Evolutionary conservation across 202 grass and related monocot genomes (phyloP), one percentile per base, ranked within the genome.

Genomic region (Brachypodium distachyon): DNA sequence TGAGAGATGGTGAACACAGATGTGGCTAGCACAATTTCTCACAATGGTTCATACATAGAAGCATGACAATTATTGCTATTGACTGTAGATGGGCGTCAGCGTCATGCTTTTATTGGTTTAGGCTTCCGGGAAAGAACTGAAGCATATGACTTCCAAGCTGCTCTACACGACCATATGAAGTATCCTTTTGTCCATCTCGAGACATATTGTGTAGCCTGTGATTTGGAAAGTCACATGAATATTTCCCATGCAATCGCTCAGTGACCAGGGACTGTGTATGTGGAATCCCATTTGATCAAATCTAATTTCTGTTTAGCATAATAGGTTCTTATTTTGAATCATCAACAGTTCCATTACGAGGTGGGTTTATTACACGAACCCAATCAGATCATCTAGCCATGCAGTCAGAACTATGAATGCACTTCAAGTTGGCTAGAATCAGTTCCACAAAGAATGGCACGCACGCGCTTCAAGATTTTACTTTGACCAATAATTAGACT

Each of bases 71-170:
- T 70, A 1, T 84, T 57, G 9, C 19, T 46, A 31, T 70, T 22
- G 32, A 78, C 27, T 89, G 65, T 74, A 99, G 96, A 51, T 94
- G 91, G 91, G 46, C 88, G 95, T 31, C 82, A 88, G 57, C 82
- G 95, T 55, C 95, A 97, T 90, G 95, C 95, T 61, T 97, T 92
- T 74, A 94, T 97, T 60, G 95, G 95, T 60, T 82, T 97, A 76
- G 96, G 96, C 66, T 99, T 99, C 83, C 90, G 96, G 12, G 96
- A 99, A 93, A 99, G 96, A 77, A 58, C 91, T 77, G 58, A 99
- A 93, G 96, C 96, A 83, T 99, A 99, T 78, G 96, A 99, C 58
- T 99, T 99, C 82, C 96, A 99, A 87, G 96, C 96, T 88, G 89
- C 96, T 84, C 87, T 97, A 51, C 89, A 97, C 81, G 91, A 97